Percentiles rank a stretch among this genome's conserved stretches.
phyloP scores from a whole-genome alignment of 2,329 filamentous ascomycete genomes.

The Botrytis hyacinthi region DNA sequence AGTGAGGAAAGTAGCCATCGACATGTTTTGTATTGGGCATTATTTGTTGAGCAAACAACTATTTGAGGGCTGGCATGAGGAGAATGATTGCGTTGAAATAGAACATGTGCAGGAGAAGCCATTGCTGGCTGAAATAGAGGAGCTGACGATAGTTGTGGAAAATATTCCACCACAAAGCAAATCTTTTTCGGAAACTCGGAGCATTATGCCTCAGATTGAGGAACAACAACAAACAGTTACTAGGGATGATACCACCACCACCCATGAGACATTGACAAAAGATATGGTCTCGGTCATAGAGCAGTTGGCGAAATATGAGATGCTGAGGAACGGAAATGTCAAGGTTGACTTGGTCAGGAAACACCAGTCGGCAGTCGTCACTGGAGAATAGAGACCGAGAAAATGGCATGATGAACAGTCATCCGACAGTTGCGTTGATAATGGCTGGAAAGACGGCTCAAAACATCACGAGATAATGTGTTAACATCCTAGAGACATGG shows the following conservation, averaged over 20 bases:
- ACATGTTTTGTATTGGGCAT: not conserved
- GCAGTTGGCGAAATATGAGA: not conserved
- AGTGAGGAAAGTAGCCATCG: not conserved
- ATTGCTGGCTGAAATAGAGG: slow-evolving; percentile 10
- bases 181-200: not conserved
- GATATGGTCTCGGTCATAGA: not conserved
- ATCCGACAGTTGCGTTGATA: not conserved
- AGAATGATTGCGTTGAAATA: not conserved
- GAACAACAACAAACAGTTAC: not conserved
- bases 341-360: not conserved
- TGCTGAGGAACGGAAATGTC: not conserved
- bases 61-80: slow-evolving; percentile 4
- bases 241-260: not conserved
- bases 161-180: not conserved
- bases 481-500: not conserved
- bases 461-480: not conserved
- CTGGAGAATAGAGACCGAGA: not conserved
- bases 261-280: not conserved
- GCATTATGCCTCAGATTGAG: not conserved
- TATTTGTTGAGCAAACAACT: slow-evolving; percentile 14
- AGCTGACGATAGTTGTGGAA: not conserved
- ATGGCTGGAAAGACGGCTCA: not conserved
- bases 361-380: not conserved
- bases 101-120: not conserved
- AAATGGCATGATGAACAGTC: not conserved